Evolutionary conservation across 768 basidiomycete genomes (phyloP).

Genomic region (Exidia glandulosa): DNA sequence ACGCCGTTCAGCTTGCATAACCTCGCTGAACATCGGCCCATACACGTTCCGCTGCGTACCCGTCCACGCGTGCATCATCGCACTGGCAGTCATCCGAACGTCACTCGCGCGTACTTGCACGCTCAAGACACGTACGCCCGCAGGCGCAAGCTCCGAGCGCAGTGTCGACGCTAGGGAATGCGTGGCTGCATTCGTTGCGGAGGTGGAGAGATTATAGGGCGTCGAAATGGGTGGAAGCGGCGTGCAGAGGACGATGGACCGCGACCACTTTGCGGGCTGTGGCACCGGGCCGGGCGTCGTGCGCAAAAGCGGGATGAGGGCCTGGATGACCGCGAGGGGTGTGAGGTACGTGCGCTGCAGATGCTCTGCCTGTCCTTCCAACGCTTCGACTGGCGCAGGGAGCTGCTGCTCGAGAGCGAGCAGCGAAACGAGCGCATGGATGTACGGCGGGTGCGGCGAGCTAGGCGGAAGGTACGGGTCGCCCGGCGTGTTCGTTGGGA

Average conservation of each 20-base stretch:
- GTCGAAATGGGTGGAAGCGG: conserved; percentile 32
- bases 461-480: conserved; percentile 58
- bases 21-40: no score
- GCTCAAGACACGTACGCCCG: conserved; percentile 47
- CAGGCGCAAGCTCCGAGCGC: conserved; percentile 64
- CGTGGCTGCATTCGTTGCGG: conserved; percentile 63
- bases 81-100: no score
- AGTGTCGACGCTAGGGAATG: conserved; percentile 49
- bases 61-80: no score
- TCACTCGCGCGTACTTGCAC: conserved; percentile 29
- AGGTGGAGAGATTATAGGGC: conserved; percentile 8
- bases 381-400: conserved; percentile 58
- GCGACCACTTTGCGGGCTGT: conserved; percentile 38
- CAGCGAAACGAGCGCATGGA: conserved; percentile 71
- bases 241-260: conserved; percentile 63
- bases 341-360: conserved; percentile 65
- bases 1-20: no score
- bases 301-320: conserved; percentile 65
- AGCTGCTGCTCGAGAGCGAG: conserved; percentile 42
- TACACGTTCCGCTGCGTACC: no score
- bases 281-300: conserved; percentile 42
- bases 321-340: conserved; percentile 67
- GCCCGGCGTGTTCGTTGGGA: conserved; percentile 66
- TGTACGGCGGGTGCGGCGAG: conserved; percentile 52
- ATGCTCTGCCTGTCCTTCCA: conserved; percentile 43